Evolutionary conservation across 2,329 filamentous ascomycete genomes (phyloP), one percentile per base, ranked within the genome.

Genomic region (Ceratocystis cacaofunesta): DNA sequence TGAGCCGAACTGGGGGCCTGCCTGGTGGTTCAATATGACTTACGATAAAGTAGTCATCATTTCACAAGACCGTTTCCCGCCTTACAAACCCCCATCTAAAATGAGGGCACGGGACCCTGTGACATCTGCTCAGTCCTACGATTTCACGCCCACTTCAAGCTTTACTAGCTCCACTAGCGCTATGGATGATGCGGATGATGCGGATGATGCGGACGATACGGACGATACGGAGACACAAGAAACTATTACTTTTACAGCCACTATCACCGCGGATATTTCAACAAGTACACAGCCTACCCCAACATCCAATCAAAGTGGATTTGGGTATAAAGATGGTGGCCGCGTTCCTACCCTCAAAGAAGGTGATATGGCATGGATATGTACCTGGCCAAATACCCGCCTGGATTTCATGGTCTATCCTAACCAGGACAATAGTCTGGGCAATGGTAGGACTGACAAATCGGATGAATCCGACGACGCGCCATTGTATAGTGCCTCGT

Each of bases 41-140:
- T 84, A 82, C 69, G 78, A 82, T 73, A 85, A 85, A 74, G 82
- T 78, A 0, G 79, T 85, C 19, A 75, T 84, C 43, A 71, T 85
- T 2, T 74, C 76, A 0, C 78, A 82, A 66, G 71, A 74, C 6
- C 69, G 72, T 8, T 73, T 79, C 30, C 70, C 74, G 3, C 67
- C 69, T 0, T 68, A 28, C 61, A 69, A 65, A 1, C 50, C 69
- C 4, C 22, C 68, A 1, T 41, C 68, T 0, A 65, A 70, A 3
- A 66, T 69, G 3, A 75, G 74, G 66, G 50, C 48, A 19, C 50
- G 25, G 1, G 65, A 66, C 12, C 52, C 36, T 17, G 15, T 32
- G 7, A 64, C 32, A 12, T 55, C 28, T n/a, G 25, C 41, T 41
- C n/a, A n/a, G 25, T 17, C 55, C 17, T 15, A 58, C 3, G 22